A percentile compares a stretch with the other conserved stretches of the same genome.
Evolutionary conservation across 192 early-diverging fungal genomes (phyloP).

Genomic region (Mortierella hygrophila): DNA sequence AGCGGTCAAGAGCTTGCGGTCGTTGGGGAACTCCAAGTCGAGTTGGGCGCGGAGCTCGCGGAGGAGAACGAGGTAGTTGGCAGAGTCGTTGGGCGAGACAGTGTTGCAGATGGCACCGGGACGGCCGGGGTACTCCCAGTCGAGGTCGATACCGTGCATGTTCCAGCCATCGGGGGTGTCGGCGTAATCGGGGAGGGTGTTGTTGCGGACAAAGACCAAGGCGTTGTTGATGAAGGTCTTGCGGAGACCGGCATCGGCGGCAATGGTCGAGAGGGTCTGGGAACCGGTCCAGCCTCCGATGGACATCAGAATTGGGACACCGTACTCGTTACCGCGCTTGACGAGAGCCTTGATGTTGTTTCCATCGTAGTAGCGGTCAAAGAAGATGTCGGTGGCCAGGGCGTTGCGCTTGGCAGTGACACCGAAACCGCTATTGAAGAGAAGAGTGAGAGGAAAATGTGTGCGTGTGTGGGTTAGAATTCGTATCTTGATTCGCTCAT

Average conservation of each 20-base stretch:
- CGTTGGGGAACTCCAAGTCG: slow-evolving; percentile 53
- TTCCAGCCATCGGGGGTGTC: slow-evolving; percentile 45
- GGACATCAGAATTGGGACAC: slow-evolving; percentile 64
- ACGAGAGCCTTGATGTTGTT: slow-evolving; percentile 48
- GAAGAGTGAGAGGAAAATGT: background rate
- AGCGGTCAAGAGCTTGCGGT: slow-evolving; percentile 78
- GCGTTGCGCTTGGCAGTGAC: slow-evolving; percentile 46
- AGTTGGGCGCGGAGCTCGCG: slow-evolving; percentile 68
- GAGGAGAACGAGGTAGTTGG: slow-evolving; percentile 72
- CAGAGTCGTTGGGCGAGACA: slow-evolving; percentile 66
- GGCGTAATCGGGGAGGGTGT: slow-evolving; percentile 36
- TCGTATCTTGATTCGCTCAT: background rate
- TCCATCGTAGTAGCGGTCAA: slow-evolving; percentile 55
- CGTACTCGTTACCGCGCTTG: slow-evolving; percentile 38
- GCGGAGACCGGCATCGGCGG: slow-evolving; percentile 61
- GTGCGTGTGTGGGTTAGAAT: background rate
- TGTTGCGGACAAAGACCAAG: slow-evolving; percentile 60
- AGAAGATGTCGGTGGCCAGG: slow-evolving; percentile 31
- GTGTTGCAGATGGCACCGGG: slow-evolving; percentile 73
- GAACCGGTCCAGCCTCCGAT: slow-evolving; percentile 86
- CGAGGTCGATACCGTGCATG: slow-evolving; percentile 55
- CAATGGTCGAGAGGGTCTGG: slow-evolving; percentile 70
- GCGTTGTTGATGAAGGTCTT: slow-evolving; percentile 71
- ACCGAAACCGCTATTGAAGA: slow-evolving; percentile 39
- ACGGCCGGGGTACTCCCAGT: slow-evolving; percentile 77